Percentiles rank a stretch among this genome's conserved stretches.
phyloP scores from a whole-genome alignment of 2,329 filamentous ascomycete genomes.

The Pseudonectria buxi region DNA sequence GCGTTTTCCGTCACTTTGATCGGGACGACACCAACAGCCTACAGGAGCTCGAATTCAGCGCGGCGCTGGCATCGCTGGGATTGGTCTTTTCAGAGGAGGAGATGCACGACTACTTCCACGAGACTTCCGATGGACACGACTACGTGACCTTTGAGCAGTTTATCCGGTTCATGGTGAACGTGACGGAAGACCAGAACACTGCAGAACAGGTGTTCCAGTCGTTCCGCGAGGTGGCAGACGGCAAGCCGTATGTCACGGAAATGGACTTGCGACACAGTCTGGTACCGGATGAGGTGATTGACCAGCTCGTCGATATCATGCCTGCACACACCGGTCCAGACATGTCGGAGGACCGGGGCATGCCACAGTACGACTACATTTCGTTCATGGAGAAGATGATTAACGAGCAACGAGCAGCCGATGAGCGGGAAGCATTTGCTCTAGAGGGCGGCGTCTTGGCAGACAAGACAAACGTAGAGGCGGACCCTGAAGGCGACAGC shows the following conservation, averaged over 20 bases:
- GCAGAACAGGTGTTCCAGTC: constrained; percentile 98
- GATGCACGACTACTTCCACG: constrained; percentile 92
- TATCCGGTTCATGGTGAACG: constrained; percentile 98
- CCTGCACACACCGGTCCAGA: constrained; percentile 79
- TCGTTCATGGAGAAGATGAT: constrained; percentile 92
- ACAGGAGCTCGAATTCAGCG: constrained; percentile 91
- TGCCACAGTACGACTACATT: constrained; percentile 92
- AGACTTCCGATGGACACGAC: constrained; percentile 72
- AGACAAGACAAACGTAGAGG: constrained; percentile 29
- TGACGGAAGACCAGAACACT: constrained; percentile 97
- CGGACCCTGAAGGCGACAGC: constrained; percentile 22
- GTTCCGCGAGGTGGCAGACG: constrained; percentile 94
- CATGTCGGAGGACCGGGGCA: constrained; percentile 73
- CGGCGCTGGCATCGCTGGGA: constrained; percentile 87
- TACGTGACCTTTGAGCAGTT: constrained; percentile 97
- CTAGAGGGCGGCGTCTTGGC: constrained; percentile 23
- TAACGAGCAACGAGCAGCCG: constrained; percentile 29
- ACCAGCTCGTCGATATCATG: constrained; percentile 83
- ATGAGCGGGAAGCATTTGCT: constrained; percentile 16
- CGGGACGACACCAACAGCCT: constrained; percentile 85
- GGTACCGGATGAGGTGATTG: constrained; percentile 94
- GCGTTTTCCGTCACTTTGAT: constrained; percentile 96
- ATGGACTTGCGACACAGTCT: constrained; percentile 91
- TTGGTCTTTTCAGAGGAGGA: constrained; percentile 95
- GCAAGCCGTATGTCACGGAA: constrained; percentile 97